Evolutionary conservation across 1,284 basidiomycete genomes (phyloP).

Genomic region (Ceratobasidium sp.): DNA sequence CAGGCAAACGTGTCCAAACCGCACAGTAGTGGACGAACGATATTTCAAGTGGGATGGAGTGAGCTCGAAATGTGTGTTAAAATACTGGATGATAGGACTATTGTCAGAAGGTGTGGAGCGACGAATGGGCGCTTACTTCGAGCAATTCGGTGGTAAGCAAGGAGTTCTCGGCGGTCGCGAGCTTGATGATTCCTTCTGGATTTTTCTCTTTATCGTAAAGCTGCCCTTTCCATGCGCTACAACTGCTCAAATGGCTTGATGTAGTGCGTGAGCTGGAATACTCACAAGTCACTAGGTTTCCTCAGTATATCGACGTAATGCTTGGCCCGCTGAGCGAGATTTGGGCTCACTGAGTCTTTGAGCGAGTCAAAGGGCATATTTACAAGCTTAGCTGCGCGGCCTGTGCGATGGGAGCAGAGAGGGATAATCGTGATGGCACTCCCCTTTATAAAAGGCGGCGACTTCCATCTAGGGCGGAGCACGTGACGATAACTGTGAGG

Average conservation of each 20-base stretch:
- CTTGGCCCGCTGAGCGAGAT: not conserved
- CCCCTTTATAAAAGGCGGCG: not conserved
- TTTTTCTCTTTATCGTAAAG: slow-evolving; percentile 28
- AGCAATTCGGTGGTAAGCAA: slow-evolving; percentile 21
- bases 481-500: not conserved
- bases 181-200: slow-evolving; percentile 27
- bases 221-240: slow-evolving; percentile 14
- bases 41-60: slow-evolving; percentile 29
- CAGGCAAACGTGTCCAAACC: not conserved
- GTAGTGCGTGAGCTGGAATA: not conserved
- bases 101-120: too few species aligned
- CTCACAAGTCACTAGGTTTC: slow-evolving; percentile 10
- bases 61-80: slow-evolving; percentile 30
- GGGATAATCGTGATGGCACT: not conserved
- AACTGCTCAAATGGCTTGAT: not conserved
- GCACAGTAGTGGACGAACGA: not conserved
- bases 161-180: slow-evolving; percentile 31
- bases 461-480: not conserved
- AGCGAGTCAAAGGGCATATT: not conserved
- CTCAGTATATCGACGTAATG: not conserved
- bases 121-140: slow-evolving; percentile 11
- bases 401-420: too few species aligned
- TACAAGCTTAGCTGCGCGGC: too few species aligned
- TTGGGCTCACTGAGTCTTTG: not conserved
- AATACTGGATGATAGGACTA: slow-evolving; percentile 2